phyloP scores from a whole-genome alignment of 2,329 filamentous ascomycete species.

The Fusarium nodosum region DNA sequence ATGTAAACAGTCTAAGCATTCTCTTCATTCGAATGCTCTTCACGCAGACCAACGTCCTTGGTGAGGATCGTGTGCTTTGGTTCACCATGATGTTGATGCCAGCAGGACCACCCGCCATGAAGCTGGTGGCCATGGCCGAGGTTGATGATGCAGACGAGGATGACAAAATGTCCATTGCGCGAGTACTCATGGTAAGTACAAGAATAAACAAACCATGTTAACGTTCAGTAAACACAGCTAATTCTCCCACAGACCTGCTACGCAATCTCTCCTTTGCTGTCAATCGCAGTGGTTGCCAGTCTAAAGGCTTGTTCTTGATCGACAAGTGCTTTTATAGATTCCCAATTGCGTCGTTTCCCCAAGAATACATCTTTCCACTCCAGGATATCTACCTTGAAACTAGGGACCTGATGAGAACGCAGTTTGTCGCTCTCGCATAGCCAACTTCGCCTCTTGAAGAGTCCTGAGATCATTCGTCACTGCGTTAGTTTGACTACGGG shows the following conservation, averaged over 20 bases:
- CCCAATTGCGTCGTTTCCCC: background rate
- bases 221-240: fast-evolving
- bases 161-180: conserved; percentile 37
- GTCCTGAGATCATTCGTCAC: background rate
- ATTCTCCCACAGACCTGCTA: conserved; percentile 22
- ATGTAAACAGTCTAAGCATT: conserved; percentile 21
- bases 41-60: conserved; percentile 14
- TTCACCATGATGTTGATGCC: conserved; percentile 40
- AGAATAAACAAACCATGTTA: fast-evolving
- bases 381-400: too few relatives aligned
- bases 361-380: background rate
- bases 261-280: conserved; percentile 29
- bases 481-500: background rate
- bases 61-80: conserved; percentile 32
- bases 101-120: conserved; percentile 31
- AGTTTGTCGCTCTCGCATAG: too few relatives aligned
- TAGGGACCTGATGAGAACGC: too few relatives aligned
- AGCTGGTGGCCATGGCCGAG: conserved; percentile 36
- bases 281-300: conserved; percentile 33
- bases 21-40: conserved; percentile 29
- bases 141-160: conserved; percentile 34
- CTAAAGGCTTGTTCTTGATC: conserved; percentile 26
- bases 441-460: too few relatives aligned
- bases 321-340: too few relatives aligned
- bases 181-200: conserved; percentile 26